Evolutionary conservation across 2,329 filamentous ascomycete genomes (phyloP), one percentile per base, ranked within the genome.

Genomic region (Scleromitrula shiraiana): DNA sequence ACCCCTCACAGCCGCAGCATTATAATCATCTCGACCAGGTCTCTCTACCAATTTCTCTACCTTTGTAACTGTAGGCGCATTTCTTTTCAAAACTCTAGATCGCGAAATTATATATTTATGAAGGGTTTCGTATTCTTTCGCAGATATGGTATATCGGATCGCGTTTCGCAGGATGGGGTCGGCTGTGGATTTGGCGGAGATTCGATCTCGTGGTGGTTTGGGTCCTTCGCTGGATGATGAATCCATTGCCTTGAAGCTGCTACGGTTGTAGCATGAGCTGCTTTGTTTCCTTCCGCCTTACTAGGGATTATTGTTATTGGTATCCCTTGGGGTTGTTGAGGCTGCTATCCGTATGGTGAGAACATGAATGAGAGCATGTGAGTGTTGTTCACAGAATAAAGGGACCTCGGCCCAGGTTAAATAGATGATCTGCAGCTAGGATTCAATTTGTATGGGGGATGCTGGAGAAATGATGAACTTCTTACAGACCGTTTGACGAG

Each of bases 91-190:
- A 6, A 76, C 64, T 44, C 73, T 73, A 37, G 86, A 83, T 39
- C 83, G 80, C 52, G 86, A 88, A 42, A 93, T 75, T 45, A 95
- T 76, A 62, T 90, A 89, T 61, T 84, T 83, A 66, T 95, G 88
- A 15, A 96, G 77, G 1, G 83, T 71, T 56, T 87, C 83, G 67
- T 96, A 96, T 66, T 96, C 90, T 65, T 83, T 81, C 35, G 88
- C 82, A 6, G 81, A 84, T 63, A 90, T 88, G 50, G 86, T 93
- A 68, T 95, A 90, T 56, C 89, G 83, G 50, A 96, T 74, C 36
- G 88, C 83, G 66, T 93, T 94, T 66, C 87, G 86, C 49, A 94
- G 75, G 53, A 94, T 75, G 5, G 86, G 84, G 56, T 91, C 85
- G 50, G 67, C 64, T 30, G 66, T 64, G 27, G 56, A 58, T 50